Percentiles rank a stretch among this genome's conserved stretches.
phyloP scores from a whole-genome alignment of 306 rosid genomes.

The Pachyrhizus erosus region DNA sequence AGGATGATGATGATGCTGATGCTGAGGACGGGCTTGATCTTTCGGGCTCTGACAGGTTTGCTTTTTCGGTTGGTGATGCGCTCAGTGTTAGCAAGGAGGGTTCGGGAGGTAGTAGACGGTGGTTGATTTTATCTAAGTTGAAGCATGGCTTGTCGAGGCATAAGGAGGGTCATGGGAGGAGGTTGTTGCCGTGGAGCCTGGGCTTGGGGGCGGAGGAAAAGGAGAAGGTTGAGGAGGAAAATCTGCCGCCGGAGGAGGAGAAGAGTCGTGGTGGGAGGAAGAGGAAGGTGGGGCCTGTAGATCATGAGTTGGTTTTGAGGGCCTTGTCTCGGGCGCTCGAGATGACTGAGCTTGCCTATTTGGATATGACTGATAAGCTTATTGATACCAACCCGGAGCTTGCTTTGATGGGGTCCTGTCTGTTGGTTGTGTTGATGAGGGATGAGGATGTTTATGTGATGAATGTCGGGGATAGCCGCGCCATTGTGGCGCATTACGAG shows the following conservation, averaged over 20 bases:
- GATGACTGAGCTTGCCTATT: slow-evolving; percentile 74
- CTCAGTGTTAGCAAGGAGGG: slow-evolving; percentile 75
- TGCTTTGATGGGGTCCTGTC: slow-evolving; percentile 90
- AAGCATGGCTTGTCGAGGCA: slow-evolving; percentile 82
- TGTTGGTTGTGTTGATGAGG: slow-evolving; percentile 87
- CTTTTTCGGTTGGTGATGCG: slow-evolving; percentile 87
- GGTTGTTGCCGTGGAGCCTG: slow-evolving; percentile 68
- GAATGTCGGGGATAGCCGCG: slow-evolving; percentile 93
- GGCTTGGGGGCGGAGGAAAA: slow-evolving; percentile 57
- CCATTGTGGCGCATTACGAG: slow-evolving; percentile 79
- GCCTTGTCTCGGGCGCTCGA: slow-evolving; percentile 84
- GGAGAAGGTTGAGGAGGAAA: slow-evolving; percentile 67
- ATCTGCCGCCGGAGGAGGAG: slow-evolving; percentile 51
- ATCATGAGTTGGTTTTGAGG: slow-evolving; percentile 73
- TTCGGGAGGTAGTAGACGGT: slow-evolving; percentile 69
- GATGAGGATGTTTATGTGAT: slow-evolving; percentile 92
- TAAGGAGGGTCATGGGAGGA: slow-evolving; percentile 67
- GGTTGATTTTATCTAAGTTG: slow-evolving; percentile 75
- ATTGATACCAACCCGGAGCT: slow-evolving; percentile 85
- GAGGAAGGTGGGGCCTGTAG: slow-evolving; percentile 81
- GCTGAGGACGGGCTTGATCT: slow-evolving; percentile 83
- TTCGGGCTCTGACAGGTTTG: slow-evolving; percentile 87
- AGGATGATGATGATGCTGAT: slow-evolving; percentile 70
- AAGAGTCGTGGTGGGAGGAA: slow-evolving; percentile 55
- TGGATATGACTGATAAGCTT: slow-evolving; percentile 90